Evolutionary conservation across 192 early-diverging fungal genomes (phyloP).

Genomic region (Piromyces sp.): DNA sequence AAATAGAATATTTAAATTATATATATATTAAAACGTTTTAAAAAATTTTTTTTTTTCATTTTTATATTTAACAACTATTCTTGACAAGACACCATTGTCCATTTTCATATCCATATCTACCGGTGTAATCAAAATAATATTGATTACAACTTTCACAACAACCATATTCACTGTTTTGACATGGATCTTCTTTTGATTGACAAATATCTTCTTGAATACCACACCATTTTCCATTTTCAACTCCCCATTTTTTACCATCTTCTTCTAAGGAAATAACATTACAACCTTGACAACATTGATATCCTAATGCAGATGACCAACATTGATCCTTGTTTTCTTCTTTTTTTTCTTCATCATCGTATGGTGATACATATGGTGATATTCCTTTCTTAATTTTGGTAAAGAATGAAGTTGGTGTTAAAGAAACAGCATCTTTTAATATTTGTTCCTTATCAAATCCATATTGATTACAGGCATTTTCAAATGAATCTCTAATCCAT

Average conservation of each 20-base stretch:
- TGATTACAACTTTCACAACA: neutral
- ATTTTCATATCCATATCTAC: neutral
- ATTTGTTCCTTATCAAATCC: neutral
- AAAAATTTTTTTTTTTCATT: too few species aligned
- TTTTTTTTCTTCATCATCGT: too few species aligned
- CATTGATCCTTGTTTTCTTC: neutral
- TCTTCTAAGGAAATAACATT: neutral
- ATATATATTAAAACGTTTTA: too few species aligned
- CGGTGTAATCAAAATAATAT: neutral
- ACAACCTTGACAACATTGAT: neutral
- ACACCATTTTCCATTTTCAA: neutral
- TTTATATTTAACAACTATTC: neutral
- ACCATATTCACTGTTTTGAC: neutral
- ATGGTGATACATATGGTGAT: too few species aligned
- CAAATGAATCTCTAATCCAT: neutral
- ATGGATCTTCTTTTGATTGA: neutral
- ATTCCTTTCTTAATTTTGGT: neutral
- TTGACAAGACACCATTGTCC: neutral
- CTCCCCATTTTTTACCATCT: neutral
- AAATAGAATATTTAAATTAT: too few species aligned
- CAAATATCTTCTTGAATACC: neutral
- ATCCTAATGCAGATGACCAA: neutral
- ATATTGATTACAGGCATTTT: neutral
- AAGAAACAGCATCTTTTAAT: neutral
- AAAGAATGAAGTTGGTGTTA: neutral